Percentiles rank a stretch among this genome's conserved stretches.
Evolutionary conservation across 306 rosid species (phyloP).

Genomic region (Ormosia emarginata): DNA sequence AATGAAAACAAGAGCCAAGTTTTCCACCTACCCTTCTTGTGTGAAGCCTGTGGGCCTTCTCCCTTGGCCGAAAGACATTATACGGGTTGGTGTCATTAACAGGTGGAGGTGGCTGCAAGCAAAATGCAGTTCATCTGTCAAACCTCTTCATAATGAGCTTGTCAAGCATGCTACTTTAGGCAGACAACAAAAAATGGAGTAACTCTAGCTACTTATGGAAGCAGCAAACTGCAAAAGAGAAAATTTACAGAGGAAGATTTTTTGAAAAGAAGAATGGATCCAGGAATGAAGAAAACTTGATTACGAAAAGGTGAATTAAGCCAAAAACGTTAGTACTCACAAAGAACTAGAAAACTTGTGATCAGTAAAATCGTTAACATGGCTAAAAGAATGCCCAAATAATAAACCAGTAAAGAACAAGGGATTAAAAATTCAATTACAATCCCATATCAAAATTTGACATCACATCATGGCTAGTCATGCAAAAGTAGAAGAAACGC

Average conservation of each 20-base stretch:
- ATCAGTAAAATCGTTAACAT: not conserved
- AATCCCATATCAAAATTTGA: not conserved
- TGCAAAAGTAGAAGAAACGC: not conserved
- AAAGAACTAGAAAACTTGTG: slow-evolving; percentile 5
- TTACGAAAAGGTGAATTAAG: not conserved
- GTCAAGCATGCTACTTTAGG: slow-evolving; percentile 2
- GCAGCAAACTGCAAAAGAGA: not conserved
- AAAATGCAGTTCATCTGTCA: slow-evolving; percentile 35
- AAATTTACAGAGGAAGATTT: not conserved
- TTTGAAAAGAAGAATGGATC: not conserved
- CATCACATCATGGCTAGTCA: not conserved
- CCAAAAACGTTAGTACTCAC: not conserved
- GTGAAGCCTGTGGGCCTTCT: slow-evolving; percentile 96
- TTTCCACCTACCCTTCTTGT: slow-evolving; percentile 81
- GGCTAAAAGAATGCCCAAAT: not conserved
- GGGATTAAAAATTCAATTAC: not conserved
- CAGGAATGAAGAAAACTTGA: slow-evolving; percentile 2
- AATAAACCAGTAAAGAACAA: slow-evolving; percentile 14
- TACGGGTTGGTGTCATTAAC: slow-evolving; percentile 97
- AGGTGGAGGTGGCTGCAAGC: slow-evolving; percentile 92
- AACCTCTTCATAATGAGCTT: slow-evolving; percentile 18
- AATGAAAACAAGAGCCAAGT: slow-evolving; percentile 20
- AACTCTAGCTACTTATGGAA: not conserved
- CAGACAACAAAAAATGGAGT: not conserved
- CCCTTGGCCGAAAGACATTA: slow-evolving; percentile 98